Evolutionary conservation across 495 filamentous ascomycete genomes (phyloP).

Genomic region (Delitschia confertaspora): DNA sequence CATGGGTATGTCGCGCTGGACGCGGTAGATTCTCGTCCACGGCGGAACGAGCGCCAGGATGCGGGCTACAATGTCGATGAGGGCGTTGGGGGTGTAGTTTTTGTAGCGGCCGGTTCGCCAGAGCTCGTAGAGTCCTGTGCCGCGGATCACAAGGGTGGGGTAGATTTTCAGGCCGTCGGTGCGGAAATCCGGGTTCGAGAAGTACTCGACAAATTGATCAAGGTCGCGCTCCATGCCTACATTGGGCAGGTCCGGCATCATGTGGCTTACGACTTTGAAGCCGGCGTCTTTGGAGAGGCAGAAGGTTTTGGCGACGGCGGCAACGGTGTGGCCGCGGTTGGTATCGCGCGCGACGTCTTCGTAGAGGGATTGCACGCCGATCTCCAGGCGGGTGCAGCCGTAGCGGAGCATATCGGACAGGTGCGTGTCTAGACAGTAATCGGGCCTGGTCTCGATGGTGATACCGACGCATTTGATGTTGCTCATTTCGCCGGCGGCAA

Average conservation of each 20-base stretch:
- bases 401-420: conserved; percentile 91
- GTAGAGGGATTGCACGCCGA: conserved; percentile 93
- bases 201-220: conserved; percentile 95
- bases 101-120: conserved; percentile 96
- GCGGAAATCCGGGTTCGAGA: conserved; percentile 90
- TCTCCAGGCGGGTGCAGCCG: conserved; percentile 87
- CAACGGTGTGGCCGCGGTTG: conserved; percentile 93
- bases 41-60: conserved; percentile 91
- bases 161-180: conserved; percentile 99
- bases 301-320: conserved; percentile 89
- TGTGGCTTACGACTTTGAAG: conserved; percentile 97
- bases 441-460: conserved; percentile 93
- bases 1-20: conserved; percentile 98
- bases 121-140: conserved; percentile 91
- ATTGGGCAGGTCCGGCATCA: conserved; percentile 99
- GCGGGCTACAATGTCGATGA: conserved; percentile 89
- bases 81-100: conserved; percentile 94
- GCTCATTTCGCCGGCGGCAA: conserved; percentile 82
- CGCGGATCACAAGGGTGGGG: conserved; percentile 92
- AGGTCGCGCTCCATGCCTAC: conserved; percentile 97
- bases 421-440: conserved; percentile 91
- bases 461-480: conserved; percentile 96
- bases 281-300: conserved; percentile 91
- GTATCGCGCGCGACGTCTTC: conserved; percentile 98
- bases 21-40: conserved; percentile 97